Conservation (phyloP, 768 basidiomycete species). For the Myochromella boudieri region DNA sequence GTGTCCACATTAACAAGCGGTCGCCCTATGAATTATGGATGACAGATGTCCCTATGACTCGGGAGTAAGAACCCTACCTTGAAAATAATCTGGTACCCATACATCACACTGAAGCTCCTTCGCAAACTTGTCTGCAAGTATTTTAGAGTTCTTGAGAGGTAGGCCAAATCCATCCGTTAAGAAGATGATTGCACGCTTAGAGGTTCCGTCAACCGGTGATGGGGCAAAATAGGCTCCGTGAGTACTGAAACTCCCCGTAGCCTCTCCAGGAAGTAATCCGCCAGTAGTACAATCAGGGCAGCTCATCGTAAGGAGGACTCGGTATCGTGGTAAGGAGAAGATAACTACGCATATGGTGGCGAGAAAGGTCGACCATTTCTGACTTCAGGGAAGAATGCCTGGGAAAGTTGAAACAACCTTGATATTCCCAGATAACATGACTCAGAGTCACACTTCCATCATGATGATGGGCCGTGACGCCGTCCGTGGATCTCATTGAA, state of each 20-base stretch:
- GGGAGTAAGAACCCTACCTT: slow-evolving; percentile 32
- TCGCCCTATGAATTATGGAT: slow-evolving; percentile 21
- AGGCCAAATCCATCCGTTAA: slow-evolving; percentile 62
- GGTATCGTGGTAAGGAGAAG: background rate
- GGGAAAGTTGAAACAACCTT: too few species aligned
- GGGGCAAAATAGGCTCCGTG: slow-evolving; percentile 46
- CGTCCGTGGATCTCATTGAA: too few species aligned
- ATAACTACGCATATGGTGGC: background rate
- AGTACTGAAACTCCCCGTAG: slow-evolving; percentile 37
- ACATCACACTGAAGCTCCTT: slow-evolving; percentile 55
- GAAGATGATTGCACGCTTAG: slow-evolving; percentile 46
- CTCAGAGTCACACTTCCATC: too few species aligned
- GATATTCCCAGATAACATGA: too few species aligned
- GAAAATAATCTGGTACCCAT: slow-evolving; percentile 64
- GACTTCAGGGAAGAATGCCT: background rate
- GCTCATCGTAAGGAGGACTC: slow-evolving; percentile 7
- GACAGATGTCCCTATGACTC: background rate
- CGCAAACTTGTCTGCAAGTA: slow-evolving; percentile 57
- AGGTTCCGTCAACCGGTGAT: slow-evolving; percentile 15
- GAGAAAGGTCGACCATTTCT: background rate
- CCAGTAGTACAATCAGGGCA: slow-evolving; percentile 46
- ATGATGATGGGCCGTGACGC: too few species aligned
- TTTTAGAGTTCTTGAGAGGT: slow-evolving; percentile 50
- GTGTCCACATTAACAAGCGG: slow-evolving; percentile 27
- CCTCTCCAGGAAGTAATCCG: slow-evolving; percentile 44